These are phyloP conservation scores for Zea luxurians DNA, from an alignment of 176 grass and related monocot genomes.

Conservation along the genomic window DNA sequence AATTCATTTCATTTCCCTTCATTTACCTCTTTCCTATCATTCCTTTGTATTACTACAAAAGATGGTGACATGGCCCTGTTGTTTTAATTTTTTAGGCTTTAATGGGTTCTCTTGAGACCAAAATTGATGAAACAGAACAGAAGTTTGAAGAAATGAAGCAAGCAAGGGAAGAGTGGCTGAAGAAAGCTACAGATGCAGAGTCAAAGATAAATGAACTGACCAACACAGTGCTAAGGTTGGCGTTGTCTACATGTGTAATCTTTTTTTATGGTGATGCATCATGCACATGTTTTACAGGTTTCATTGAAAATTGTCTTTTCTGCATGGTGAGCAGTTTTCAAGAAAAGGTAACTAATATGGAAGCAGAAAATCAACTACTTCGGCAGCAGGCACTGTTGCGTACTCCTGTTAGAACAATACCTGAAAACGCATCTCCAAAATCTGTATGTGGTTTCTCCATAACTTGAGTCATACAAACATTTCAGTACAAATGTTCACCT, in stretches of 20 bases:
- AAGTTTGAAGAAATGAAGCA: slow-evolving; percentile 84
- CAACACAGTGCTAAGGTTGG: slow-evolving; percentile 80
- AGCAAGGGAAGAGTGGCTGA: slow-evolving; percentile 66
- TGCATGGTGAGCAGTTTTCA: slow-evolving; percentile 57
- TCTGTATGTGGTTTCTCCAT: slow-evolving; percentile 50
- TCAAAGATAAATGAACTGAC: slow-evolving; percentile 72
- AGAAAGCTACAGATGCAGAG: slow-evolving; percentile 68
- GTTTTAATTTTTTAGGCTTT: slow-evolving; percentile 52
- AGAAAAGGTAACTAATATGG: slow-evolving; percentile 86
- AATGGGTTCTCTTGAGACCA: slow-evolving; percentile 78
- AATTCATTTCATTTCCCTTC: slow-evolving; percentile 19
- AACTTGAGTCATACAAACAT: not conserved
- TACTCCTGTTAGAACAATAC: slow-evolving; percentile 48
- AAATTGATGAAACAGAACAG: slow-evolving; percentile 84
- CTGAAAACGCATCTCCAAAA: slow-evolving; percentile 58
- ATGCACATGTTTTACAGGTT: slow-evolving; percentile 23
- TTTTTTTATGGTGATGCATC: slow-evolving; percentile 19
- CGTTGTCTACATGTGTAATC: slow-evolving; percentile 21
- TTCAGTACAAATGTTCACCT: slow-evolving; percentile 18
- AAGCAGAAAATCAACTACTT: slow-evolving; percentile 91
- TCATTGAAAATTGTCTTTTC: slow-evolving; percentile 5
- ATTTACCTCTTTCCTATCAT: not conserved
- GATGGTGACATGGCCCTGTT: slow-evolving; percentile 30
- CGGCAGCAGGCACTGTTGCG: slow-evolving; percentile 63
- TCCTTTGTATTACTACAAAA: slow-evolving; percentile 4